phyloP scores from a whole-genome alignment of 768 basidiomycete species.

The Candolleomyces eurysporus region DNA sequence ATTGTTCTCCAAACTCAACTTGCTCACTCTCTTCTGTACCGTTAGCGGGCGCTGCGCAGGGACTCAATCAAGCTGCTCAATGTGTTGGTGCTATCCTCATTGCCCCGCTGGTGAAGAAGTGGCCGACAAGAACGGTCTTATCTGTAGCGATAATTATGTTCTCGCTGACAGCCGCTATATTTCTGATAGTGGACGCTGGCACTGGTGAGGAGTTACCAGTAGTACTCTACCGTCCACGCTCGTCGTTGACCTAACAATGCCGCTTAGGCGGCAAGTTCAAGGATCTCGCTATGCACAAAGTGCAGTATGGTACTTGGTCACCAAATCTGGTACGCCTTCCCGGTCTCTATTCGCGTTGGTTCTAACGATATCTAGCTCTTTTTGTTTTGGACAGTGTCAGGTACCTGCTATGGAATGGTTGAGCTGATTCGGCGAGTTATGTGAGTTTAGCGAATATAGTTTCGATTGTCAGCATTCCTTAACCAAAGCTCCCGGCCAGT shows the following conservation, averaged over 20 bases:
- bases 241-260: background rate
- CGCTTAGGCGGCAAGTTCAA: slow-evolving; percentile 26
- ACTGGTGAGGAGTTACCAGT: slow-evolving; percentile 17
- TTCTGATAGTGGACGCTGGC: slow-evolving; percentile 29
- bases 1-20: too few species aligned
- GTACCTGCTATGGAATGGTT: slow-evolving; percentile 32
- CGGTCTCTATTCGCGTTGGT: background rate
- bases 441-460: too few species aligned
- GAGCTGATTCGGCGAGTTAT: slow-evolving; percentile 34
- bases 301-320: slow-evolving; percentile 25
- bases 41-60: slow-evolving; percentile 19
- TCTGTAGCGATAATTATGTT: slow-evolving; percentile 23
- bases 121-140: slow-evolving; percentile 30
- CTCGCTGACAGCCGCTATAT: slow-evolving; percentile 26
- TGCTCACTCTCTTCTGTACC: too few species aligned
- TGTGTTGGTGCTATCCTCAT: slow-evolving; percentile 34
- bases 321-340: slow-evolving; percentile 22
- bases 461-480: too few species aligned
- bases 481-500: background rate
- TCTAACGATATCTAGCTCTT: slow-evolving; percentile 21
- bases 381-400: slow-evolving; percentile 30
- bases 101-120: slow-evolving; percentile 28
- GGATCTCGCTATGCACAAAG: slow-evolving; percentile 9
- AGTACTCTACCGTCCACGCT: background rate
- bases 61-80: slow-evolving; percentile 31